Base-by-base conservation (phyloP, 257 asterid genomes). In the Fraxinus americana region DNA sequence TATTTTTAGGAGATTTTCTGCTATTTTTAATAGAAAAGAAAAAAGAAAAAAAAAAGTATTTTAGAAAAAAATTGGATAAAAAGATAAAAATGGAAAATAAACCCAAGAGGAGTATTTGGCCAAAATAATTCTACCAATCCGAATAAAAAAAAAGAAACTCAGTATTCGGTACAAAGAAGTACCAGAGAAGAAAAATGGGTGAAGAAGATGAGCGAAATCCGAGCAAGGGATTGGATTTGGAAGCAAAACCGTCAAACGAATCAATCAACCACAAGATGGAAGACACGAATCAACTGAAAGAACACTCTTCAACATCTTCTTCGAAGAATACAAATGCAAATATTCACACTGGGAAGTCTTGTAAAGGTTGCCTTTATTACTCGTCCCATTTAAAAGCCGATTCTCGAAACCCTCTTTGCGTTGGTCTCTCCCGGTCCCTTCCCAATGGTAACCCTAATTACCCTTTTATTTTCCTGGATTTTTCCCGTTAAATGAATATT, bases 281-380 rank as follows among this genome's bases (percentile, higher is more conserved):
- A 13, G 80, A 68, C 48, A 70, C 84, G 2, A 79, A 79, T 48
- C 77, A 83, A 10, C 54, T 71, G 77, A 82, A 82, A 48, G 83
- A 81, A 36, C 59, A 65, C 71, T 67, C 85, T 8, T 74, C 85
- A 80, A 80, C 50, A 43, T 43, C 32, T 48, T 12, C 50, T 7
- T 35, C 75, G 25, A 78, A 86, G 72, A 81, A 74, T 34, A 36
- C 82, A 76, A 76, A 65, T 71, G 74, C 86, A 48, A 78, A 75
- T 48, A 54, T 57, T 75, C 57, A 61, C 4, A 73, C 83, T 79
- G 97, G 91, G 5, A 94, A 87, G 79, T 91, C 98, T 11, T 92
- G 98, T 89, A 92, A 89, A 80, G 98, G 99, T 1, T 89, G 94
- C 80, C 83, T 92, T 0, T 94, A 91, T 77, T 94, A 91, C 78